Evolutionary conservation across 345 rosid genomes (phyloP).

Genomic region (Salix brachista): DNA sequence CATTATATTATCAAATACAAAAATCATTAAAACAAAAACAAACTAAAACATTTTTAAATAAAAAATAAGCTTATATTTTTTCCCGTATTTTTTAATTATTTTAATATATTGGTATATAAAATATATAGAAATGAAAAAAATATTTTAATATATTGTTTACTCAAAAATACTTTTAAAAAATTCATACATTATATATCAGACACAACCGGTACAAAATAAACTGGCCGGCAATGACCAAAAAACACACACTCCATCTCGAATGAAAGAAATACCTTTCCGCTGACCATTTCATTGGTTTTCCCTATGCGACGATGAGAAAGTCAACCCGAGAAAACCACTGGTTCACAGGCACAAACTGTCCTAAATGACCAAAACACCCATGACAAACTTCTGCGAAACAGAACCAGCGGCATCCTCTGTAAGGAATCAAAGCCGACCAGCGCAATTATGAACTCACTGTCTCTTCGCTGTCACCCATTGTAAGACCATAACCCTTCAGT

Average conservation of each 20-base stretch:
- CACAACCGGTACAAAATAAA: too few species aligned
- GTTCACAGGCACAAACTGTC: not conserved
- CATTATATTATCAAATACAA: too few species aligned
- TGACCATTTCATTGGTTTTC: not conserved
- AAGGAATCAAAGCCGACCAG: constrained; percentile 20
- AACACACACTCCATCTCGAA: not conserved
- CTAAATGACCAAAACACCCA: constrained; percentile 16
- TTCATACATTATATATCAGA: too few species aligned
- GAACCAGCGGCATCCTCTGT: not conserved
- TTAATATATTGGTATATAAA: too few species aligned
- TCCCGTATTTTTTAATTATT: too few species aligned
- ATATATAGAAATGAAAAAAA: too few species aligned
- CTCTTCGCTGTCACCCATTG: constrained; percentile 49
- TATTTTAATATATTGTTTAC: too few species aligned
- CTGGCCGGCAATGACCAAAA: too few species aligned
- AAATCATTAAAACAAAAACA: too few species aligned
- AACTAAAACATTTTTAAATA: too few species aligned
- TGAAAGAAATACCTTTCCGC: not conserved
- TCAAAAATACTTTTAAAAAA: too few species aligned
- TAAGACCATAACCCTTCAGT: not conserved
- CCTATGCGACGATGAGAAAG: not conserved
- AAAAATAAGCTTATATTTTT: too few species aligned
- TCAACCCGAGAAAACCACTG: not conserved
- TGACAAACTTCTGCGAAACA: constrained; percentile 17
- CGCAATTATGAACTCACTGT: constrained; percentile 17